Evolutionary conservation across 805 yeast genomes (phyloP), one percentile per base, ranked within the genome.

Genomic region (Debaryomyces hansenii): DNA sequence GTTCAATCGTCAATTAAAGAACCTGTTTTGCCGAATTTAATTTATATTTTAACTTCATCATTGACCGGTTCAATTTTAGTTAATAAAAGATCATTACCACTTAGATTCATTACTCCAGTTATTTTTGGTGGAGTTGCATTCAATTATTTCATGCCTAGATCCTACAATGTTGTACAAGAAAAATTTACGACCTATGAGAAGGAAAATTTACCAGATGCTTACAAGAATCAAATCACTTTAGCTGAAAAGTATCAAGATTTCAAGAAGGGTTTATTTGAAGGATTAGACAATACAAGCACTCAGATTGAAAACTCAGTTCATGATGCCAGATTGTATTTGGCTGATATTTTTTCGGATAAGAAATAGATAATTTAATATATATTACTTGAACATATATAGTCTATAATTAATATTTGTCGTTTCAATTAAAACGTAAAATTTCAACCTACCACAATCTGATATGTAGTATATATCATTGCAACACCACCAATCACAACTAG

Each of bases 381-480:
- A 4, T 5, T 31, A 31, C 10, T 6, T 24, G 27, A 24, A 24
- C 5, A 31, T 11, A 16, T 16, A 16, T 16, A 16, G 18, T 16
- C 18, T 16, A 16, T 16, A 16, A 16, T 16, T 16, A 2, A 16
- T 16, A 16, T 4, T 16, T 16, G 2, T 16, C 18, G 4, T 16
- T 16, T 16, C 18, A 16, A 16, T 16, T 16, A 16, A 16, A 16
- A 16, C 18, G 3, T 16, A 16, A 16, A 4, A 14, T 6, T 14
- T 31, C 15, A 50, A 36, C 32, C 21, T 11, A 36, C 34, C 33
- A 82, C 51, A 40, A 84, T 75, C 55, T 83, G 85, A 46, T 74
- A 80, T 0, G 90, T 80, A 0, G 91, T 87, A 61, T 85, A 87
- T 1, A 75, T 55, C 83, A 86, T 78, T 4, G 87, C 82, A 11